phyloP scores from a whole-genome alignment of 2,329 filamentous ascomycete genomes.

The Rutstroemia sp. region DNA sequence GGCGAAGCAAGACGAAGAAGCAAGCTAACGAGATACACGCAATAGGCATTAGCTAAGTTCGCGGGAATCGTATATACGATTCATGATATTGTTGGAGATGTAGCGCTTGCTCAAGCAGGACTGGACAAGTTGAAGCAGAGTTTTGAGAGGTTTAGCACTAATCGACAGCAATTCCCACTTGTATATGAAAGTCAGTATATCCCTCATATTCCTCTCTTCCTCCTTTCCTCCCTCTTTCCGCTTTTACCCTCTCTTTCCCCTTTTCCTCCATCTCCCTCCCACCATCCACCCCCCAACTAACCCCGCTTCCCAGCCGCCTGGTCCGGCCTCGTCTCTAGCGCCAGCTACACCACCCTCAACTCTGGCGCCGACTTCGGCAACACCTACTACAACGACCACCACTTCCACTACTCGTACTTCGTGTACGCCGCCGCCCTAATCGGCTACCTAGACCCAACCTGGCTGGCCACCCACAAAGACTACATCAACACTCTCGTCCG shows the following conservation, averaged over 20 bases:
- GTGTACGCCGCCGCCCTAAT: conserved; percentile 81
- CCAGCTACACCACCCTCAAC: conserved; percentile 63
- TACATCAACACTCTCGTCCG: conserved; percentile 81
- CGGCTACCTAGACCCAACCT: conserved; percentile 66
- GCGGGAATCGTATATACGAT: conserved; percentile 60
- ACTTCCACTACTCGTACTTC: conserved; percentile 81
- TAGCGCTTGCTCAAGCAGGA: conserved; percentile 47
- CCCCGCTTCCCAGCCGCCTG: conserved; percentile 42
- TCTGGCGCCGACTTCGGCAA: conserved; percentile 80
- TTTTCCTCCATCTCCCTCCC: no score
- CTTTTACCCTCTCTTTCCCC: neutral
- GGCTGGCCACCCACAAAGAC: conserved; percentile 65
- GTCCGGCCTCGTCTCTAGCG: conserved; percentile 75
- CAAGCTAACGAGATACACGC: no score
- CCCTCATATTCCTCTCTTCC: neutral
- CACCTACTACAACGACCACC: conserved; percentile 71
- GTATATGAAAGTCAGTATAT: conserved; percentile 43
- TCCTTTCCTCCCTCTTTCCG: no score
- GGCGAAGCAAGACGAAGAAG: no score
- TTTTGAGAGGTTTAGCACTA: conserved; percentile 59
- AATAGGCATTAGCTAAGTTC: conserved; percentile 65
- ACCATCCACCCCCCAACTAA: neutral
- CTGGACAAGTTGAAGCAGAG: conserved; percentile 55
- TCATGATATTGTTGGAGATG: conserved; percentile 54
- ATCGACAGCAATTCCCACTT: conserved; percentile 60